phyloP scores from a whole-genome alignment of 176 grass and related monocot genomes.

The Sorghum bicolor region DNA sequence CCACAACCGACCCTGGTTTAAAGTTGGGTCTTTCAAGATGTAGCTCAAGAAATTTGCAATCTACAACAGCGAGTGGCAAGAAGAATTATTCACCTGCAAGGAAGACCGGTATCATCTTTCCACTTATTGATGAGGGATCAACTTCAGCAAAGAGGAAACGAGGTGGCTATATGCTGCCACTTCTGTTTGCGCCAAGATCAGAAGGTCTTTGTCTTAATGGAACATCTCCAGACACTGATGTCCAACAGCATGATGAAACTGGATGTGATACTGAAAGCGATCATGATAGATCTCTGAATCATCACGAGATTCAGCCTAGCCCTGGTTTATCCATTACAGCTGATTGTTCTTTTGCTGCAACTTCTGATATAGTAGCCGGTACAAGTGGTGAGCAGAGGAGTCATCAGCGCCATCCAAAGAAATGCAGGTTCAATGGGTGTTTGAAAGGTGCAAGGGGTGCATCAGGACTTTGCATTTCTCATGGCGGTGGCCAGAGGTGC shows the following conservation, averaged over 20 bases:
- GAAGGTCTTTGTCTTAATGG: conserved; percentile 23
- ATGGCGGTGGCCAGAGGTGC: conserved; percentile 84
- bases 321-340: conserved; percentile 55
- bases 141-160: conserved; percentile 86
- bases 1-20: conserved; percentile 46
- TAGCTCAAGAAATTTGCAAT: conserved; percentile 36
- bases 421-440: conserved; percentile 86
- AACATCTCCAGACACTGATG: neutral
- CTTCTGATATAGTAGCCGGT: conserved; percentile 38
- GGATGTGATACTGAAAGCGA: conserved; percentile 11
- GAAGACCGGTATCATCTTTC: conserved; percentile 38
- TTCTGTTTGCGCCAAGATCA: conserved; percentile 69
- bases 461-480: conserved; percentile 82
- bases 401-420: conserved; percentile 66
- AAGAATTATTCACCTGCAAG: conserved; percentile 27
- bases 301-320: conserved; percentile 36
- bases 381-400: conserved; percentile 36
- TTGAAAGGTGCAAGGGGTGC: conserved; percentile 82
- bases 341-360: conserved; percentile 47
- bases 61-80: neutral
- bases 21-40: conserved; percentile 48
- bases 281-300: conserved; percentile 18
- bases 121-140: conserved; percentile 72
- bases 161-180: conserved; percentile 61
- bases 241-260: conserved; percentile 30